Evolutionary conservation across 805 yeast species (phyloP).

Genomic region (Cyberlindnera nakhonratchasimensis): DNA sequence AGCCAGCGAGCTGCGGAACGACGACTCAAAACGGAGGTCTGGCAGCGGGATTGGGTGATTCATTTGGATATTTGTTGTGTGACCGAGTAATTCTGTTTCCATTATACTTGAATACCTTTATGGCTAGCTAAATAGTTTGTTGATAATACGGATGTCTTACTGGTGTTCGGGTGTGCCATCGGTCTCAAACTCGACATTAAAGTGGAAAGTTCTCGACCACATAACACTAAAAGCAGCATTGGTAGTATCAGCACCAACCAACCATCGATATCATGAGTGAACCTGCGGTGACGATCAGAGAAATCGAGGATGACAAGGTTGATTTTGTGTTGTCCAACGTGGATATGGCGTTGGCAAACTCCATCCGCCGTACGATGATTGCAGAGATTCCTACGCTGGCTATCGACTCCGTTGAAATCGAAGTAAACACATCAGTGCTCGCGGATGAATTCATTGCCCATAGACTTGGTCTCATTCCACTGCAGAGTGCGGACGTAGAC

Average conservation of each 20-base stretch:
- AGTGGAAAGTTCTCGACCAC: background rate
- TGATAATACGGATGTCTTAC: too few relatives aligned
- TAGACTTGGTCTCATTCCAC: conserved; percentile 87
- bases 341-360: conserved; percentile 87
- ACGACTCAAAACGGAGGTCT: conserved; percentile 64
- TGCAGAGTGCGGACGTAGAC: conserved; percentile 80
- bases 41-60: conserved; percentile 38
- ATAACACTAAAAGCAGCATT: background rate
- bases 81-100: too few relatives aligned
- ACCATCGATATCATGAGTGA: background rate
- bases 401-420: conserved; percentile 92
- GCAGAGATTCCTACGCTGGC: conserved; percentile 98
- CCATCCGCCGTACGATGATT: conserved; percentile 85
- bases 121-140: too few relatives aligned
- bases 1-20: conserved; percentile 44
- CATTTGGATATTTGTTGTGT: too few relatives aligned
- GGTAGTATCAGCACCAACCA: background rate
- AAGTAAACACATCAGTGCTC: conserved; percentile 85
- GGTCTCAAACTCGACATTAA: background rate
- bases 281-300: conserved; percentile 86
- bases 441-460: conserved; percentile 98
- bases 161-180: conserved; percentile 2
- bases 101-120: too few relatives aligned
- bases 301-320: conserved; percentile 80
- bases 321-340: conserved; percentile 86